Evolutionary conservation across 2,329 filamentous ascomycete species (phyloP), one percentile per base, ranked within the genome.

Genomic region (Aspergillus sp.): DNA sequence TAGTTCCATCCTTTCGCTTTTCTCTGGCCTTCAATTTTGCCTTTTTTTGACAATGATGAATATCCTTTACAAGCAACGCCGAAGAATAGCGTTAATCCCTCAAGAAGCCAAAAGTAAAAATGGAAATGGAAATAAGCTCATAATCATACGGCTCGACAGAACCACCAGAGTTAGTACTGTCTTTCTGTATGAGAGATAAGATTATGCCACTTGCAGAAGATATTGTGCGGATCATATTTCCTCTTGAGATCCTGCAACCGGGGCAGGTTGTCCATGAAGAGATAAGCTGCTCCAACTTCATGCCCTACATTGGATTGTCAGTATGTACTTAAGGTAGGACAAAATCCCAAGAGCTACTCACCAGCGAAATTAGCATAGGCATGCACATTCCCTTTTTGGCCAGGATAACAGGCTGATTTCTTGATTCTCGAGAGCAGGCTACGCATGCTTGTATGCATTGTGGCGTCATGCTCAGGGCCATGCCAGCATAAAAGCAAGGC

Each of bases 311-410:
- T 20, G 42, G 44, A 8, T 48, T 42, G 14, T 48, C 20, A 13
- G 51, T 47, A n/a, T 55, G 53, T 11, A 50, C 53, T 55, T 10
- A 6, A 22, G 8, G 11, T 10, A 8, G 38, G 19, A 16, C n/a
- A 13, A 20, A 33, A 11, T 9, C 11, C 9, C 36, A 5, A 3
- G 22, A 3, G 17, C 1, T 2, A 50, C 53, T 47, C 32, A 53
- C 54, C 51, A 3, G 54, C 54, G 41, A 47, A 51, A 35, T 56
- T 56, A 2, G 54, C 32, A 42, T 54, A 47, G 0, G 42, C 41
- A 2, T 24, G 30, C 3, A 45, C 49, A 6, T 38, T 20, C 22
- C 8, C 24, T 24, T 13, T 11, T 42, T 3, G 2, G 50, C 2
- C 46, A 32, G 7, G n/a, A 11, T 7, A 20, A 30, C 7, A 19